phyloP scores from a whole-genome alignment of 768 basidiomycete genomes.

The Suillus alpinus region DNA sequence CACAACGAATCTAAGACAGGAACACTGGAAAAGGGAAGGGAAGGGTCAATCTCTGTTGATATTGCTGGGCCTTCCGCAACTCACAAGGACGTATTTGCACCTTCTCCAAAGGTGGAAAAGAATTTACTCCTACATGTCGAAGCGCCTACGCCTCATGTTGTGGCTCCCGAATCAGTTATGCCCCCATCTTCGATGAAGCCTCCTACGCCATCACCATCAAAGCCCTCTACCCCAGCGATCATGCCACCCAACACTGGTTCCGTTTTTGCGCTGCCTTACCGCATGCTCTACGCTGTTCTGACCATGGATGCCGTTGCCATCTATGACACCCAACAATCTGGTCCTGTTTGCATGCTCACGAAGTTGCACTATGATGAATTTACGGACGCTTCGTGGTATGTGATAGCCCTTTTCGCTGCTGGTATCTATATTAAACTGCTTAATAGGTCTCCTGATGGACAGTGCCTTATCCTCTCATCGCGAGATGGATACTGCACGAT shows the following conservation, averaged over 20 bases:
- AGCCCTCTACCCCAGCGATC: constrained; percentile 26
- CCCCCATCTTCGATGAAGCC: constrained; percentile 10
- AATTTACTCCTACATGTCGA: background rate
- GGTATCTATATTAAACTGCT: constrained; percentile 7
- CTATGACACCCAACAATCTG: constrained; percentile 95
- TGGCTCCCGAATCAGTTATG: constrained; percentile 9
- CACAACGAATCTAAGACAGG: constrained; percentile 51
- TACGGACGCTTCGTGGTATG: constrained; percentile 94
- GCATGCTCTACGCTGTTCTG: constrained; percentile 92
- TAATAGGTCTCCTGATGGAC: constrained; percentile 91
- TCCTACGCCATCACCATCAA: constrained; percentile 13
- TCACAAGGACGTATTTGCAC: constrained; percentile 17
- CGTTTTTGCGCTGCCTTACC: constrained; percentile 86
- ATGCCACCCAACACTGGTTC: constrained; percentile 50
- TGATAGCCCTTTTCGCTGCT: constrained; percentile 13
- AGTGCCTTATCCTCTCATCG: constrained; percentile 85
- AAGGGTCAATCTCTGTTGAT: constrained; percentile 61
- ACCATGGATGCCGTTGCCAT: constrained; percentile 95
- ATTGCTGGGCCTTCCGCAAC: constrained; percentile 36
- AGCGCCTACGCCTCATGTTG: constrained; percentile 5
- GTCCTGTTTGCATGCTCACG: constrained; percentile 86
- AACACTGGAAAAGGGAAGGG: constrained; percentile 63
- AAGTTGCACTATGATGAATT: constrained; percentile 98
- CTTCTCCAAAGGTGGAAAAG: constrained; percentile 3
- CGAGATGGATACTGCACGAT: constrained; percentile 98